phyloP scores from a whole-genome alignment of 164 flowering plant genomes.

The Stephania cephalantha region DNA sequence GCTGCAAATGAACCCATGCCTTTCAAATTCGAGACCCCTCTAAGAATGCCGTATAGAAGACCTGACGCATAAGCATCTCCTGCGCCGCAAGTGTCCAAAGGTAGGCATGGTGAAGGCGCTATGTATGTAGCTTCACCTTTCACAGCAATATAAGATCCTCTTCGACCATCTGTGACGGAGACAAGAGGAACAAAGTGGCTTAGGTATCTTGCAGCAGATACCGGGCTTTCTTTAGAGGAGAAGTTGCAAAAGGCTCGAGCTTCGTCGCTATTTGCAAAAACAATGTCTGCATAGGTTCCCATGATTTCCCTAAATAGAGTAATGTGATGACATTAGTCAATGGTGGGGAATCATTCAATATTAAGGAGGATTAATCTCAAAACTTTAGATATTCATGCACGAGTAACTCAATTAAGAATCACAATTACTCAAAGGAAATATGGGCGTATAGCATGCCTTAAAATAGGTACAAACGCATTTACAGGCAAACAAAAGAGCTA shows the following conservation, averaged over 20 bases:
- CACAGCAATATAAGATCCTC: conserved; percentile 83
- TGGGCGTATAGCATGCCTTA: no score
- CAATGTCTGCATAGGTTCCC: conserved; percentile 73
- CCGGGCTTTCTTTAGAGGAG: conserved; percentile 60
- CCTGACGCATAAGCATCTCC: conserved; percentile 99
- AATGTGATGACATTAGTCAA: neutral
- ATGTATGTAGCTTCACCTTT: conserved; percentile 87
- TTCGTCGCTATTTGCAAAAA: conserved; percentile 88
- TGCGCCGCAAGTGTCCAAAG: conserved; percentile 93
- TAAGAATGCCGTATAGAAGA: conserved; percentile 61
- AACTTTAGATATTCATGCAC: neutral
- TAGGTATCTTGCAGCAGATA: conserved; percentile 64
- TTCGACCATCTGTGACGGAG: conserved; percentile 84
- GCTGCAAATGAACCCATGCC: conserved; percentile 79
- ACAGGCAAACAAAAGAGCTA: no score
- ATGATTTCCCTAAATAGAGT: conserved; percentile 66
- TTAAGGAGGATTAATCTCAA: neutral
- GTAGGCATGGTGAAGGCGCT: conserved; percentile 74
- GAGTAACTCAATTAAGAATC: neutral
- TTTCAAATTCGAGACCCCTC: conserved; percentile 66
- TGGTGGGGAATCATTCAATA: neutral
- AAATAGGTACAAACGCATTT: no score
- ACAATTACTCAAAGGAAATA: no score
- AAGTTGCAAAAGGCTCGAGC: conserved; percentile 83
- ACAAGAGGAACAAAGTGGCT: conserved; percentile 85